Conservation (phyloP, 345 rosid genomes). For the Physaria fendleri region DNA sequence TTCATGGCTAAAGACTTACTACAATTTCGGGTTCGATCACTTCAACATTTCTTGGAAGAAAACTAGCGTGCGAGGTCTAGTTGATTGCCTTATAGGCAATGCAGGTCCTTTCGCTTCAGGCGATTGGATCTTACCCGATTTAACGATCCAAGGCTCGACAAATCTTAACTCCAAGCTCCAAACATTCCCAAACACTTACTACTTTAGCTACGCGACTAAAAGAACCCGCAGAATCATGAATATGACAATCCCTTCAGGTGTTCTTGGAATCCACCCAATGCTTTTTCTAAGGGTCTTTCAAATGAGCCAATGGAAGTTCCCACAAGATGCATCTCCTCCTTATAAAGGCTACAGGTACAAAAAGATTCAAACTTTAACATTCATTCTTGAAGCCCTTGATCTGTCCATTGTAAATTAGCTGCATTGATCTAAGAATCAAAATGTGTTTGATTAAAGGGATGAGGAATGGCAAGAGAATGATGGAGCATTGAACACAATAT, state of each 20-base stretch:
- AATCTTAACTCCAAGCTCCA: conserved; percentile 53
- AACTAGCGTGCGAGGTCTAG: conserved; percentile 60
- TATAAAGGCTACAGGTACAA: conserved; percentile 90
- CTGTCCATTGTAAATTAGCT: neutral
- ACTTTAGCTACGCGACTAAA: conserved; percentile 94
- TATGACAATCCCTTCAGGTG: conserved; percentile 69
- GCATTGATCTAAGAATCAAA: neutral
- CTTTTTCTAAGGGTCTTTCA: conserved; percentile 81
- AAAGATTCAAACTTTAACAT: neutral
- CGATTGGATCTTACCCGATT: conserved; percentile 98
- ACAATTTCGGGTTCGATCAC: conserved; percentile 95
- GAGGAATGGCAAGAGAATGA: conserved; percentile 97
- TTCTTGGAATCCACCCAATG: conserved; percentile 81
- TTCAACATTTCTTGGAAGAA: conserved; percentile 79
- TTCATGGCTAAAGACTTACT: conserved; percentile 67
- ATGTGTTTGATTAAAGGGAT: conserved; percentile 45
- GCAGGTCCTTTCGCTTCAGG: conserved; percentile 78
- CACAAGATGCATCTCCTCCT: conserved; percentile 63
- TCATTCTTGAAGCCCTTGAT: conserved; percentile 5
- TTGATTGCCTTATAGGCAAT: conserved; percentile 71
- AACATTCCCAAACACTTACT: conserved; percentile 72
- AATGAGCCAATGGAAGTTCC: conserved; percentile 81
- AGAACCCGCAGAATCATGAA: conserved; percentile 70
- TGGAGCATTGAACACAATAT: conserved; percentile 90
- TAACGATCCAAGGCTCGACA: conserved; percentile 85